Evolutionary conservation across 2,329 filamentous ascomycete species (phyloP).

Genomic region (Sclerotinia minor): DNA sequence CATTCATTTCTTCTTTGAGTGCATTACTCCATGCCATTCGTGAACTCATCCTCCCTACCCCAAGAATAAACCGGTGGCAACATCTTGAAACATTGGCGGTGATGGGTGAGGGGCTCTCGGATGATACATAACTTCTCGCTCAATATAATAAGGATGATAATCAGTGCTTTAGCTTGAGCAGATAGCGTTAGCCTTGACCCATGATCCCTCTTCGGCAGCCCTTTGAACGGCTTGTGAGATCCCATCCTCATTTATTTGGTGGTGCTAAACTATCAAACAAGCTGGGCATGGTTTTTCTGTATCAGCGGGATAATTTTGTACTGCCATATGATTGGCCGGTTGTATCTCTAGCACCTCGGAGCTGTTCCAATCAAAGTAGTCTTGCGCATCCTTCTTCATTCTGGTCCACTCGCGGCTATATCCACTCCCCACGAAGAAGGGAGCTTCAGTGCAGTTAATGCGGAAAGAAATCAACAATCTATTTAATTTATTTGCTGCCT

Average conservation of each 20-base stretch:
- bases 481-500: not conserved
- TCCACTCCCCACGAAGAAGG: not conserved
- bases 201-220: slow-evolving; percentile 1
- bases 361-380: not conserved
- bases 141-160: not conserved
- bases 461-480: not conserved
- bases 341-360: not conserved
- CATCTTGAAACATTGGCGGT: slow-evolving; percentile 1
- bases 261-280: slow-evolving; percentile 1
- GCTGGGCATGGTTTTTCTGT: slow-evolving; percentile 1
- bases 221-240: not conserved
- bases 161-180: not conserved
- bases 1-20: not conserved
- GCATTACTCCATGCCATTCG: not conserved
- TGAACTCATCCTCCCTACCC: slow-evolving; percentile 1
- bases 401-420: not conserved
- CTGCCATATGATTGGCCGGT: not conserved
- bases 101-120: not conserved
- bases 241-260: slow-evolving; percentile 4
- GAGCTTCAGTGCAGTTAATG: not conserved
- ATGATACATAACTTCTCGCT: not conserved
- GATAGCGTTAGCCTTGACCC: not conserved
- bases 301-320: not conserved
- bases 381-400: not conserved
- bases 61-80: not conserved